Percentiles rank a stretch among this genome's conserved stretches.
Conservation (phyloP, 352 stramenopile genomes). For the Pythium diclinum region DNA sequence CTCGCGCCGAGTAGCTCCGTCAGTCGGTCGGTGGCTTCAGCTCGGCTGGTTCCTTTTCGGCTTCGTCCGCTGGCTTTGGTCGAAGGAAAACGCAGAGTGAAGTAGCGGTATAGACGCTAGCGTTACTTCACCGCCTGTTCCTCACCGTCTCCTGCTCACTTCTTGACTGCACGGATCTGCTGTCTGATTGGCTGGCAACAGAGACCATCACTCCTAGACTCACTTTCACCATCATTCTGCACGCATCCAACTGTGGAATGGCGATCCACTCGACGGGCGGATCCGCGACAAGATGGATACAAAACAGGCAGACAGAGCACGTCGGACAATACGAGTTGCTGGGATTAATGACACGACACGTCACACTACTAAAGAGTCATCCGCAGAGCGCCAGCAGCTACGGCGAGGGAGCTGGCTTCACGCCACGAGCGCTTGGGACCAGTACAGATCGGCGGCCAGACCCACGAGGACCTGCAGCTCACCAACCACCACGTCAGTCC, state of each 20-base stretch:
- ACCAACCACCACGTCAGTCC: background rate
- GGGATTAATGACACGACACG: too few relatives aligned
- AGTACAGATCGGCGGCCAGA: background rate
- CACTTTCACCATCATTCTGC: slow-evolving; percentile 17
- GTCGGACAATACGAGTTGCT: too few relatives aligned
- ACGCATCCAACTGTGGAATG: background rate
- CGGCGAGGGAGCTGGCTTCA: background rate
- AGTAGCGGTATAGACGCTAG: slow-evolving; percentile 9
- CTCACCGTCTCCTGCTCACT: background rate
- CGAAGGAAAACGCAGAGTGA: slow-evolving; percentile 6
- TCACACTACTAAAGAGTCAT: too few relatives aligned
- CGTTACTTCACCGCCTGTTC: slow-evolving; percentile 19
- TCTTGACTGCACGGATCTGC: slow-evolving; percentile 5
- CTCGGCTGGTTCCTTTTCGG: background rate
- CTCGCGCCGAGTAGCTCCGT: background rate
- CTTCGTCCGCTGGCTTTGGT: slow-evolving; percentile 8
- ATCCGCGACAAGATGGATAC: background rate
- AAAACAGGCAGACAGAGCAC: background rate
- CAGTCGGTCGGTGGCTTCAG: background rate
- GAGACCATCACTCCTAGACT: slow-evolving; percentile 9
- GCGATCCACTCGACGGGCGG: background rate
- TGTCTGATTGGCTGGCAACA: slow-evolving; percentile 12
- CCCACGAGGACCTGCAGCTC: background rate
- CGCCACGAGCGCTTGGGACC: background rate
- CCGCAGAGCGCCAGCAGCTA: too few relatives aligned